A percentile compares a stretch with the other conserved stretches of the same genome.
These are phyloP conservation scores for Hyaloscypha hepaticicola DNA, from an alignment of 495 filamentous ascomycete species.

Conservation along the genomic window DNA sequence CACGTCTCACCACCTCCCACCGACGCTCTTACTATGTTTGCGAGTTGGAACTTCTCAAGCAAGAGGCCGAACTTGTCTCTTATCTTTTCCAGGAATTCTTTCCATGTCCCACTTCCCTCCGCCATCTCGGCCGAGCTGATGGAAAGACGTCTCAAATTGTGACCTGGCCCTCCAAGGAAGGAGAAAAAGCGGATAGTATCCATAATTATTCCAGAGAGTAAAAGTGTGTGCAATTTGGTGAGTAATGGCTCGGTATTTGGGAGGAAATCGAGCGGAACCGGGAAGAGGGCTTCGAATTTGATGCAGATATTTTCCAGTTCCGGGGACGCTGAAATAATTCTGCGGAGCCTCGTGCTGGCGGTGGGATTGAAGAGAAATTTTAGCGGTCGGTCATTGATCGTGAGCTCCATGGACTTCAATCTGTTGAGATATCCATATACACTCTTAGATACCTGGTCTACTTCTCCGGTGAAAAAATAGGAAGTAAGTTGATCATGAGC, in stretches of 20 bases:
- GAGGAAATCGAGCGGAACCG: neutral
- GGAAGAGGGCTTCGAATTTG: neutral
- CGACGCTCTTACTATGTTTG: neutral
- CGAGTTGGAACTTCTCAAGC: constrained; percentile 20
- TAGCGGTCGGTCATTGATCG: neutral
- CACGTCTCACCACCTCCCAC: neutral
- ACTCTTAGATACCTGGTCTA: neutral
- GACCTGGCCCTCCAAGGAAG: constrained; percentile 8
- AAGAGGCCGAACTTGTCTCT: constrained; percentile 2
- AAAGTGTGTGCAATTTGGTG: neutral
- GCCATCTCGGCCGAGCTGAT: neutral
- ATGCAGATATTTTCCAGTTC: constrained; percentile 2
- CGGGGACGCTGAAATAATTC: neutral
- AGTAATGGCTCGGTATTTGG: neutral
- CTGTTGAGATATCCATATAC: neutral
- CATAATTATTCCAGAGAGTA: neutral
- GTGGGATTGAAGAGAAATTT: neutral
- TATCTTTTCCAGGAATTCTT: constrained; percentile 2
- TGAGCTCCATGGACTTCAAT: constrained; percentile 11
- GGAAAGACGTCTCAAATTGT: constrained; percentile 1
- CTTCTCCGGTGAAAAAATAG: neutral
- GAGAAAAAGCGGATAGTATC: constrained; percentile 3
- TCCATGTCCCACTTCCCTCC: neutral
- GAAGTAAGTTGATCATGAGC: constrained; percentile 6
- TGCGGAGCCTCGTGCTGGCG: neutral